Evolutionary conservation across 495 filamentous ascomycete genomes (phyloP).

Genomic region (Lichenothelia convexa): DNA sequence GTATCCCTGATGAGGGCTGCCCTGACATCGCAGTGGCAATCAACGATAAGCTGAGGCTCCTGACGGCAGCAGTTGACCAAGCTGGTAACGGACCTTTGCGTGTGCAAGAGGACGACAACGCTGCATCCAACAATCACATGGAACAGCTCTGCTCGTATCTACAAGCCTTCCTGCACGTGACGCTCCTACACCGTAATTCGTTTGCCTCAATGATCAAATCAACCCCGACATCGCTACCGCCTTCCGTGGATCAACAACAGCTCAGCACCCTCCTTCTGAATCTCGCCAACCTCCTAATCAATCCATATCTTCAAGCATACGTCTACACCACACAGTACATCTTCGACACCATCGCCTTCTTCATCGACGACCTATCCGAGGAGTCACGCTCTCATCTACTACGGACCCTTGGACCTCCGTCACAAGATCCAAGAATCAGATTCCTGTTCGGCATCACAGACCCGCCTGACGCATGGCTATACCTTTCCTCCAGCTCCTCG

Average conservation of each 20-base stretch:
- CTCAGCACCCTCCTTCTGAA: background rate
- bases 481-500: background rate
- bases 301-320: background rate
- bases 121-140: background rate
- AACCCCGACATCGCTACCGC: no score
- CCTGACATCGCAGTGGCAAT: background rate
- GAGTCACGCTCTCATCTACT: background rate
- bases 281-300: background rate
- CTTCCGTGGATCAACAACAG: background rate
- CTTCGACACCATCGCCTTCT: background rate
- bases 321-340: background rate
- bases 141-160: no score
- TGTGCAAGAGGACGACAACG: background rate
- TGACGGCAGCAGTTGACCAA: background rate
- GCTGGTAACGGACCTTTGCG: background rate
- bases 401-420: background rate
- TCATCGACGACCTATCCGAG: background rate
- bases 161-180: background rate
- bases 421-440: background rate
- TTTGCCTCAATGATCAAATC: background rate
- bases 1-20: background rate
- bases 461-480: background rate
- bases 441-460: background rate
- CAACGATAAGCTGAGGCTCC: background rate
- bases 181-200: background rate